Evolutionary conservation across 371 early-diverging fungal species (phyloP).

Genomic region (Mortierella sp.): DNA sequence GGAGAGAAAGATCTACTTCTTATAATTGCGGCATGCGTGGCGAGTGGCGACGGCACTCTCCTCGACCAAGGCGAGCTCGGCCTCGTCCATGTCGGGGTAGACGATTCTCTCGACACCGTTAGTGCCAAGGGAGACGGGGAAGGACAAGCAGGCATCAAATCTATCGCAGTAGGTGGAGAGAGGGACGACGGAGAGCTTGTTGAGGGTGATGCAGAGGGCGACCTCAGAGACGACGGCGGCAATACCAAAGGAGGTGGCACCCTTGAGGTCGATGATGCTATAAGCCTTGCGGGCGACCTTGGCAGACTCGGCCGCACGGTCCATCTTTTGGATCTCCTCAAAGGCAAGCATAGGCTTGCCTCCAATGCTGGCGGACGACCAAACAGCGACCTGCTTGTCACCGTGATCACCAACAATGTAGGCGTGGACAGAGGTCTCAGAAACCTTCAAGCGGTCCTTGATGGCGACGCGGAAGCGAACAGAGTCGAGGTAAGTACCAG

Average conservation of each 20-base stretch:
- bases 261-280: conserved; percentile 89
- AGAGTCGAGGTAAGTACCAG: conserved; percentile 89
- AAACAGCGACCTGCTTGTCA: conserved; percentile 87
- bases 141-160: conserved; percentile 74
- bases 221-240: conserved; percentile 85
- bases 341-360: conserved; percentile 79
- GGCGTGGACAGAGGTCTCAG: conserved; percentile 83
- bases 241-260: conserved; percentile 91
- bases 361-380: conserved; percentile 83
- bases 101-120: conserved; percentile 78
- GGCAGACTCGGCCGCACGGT: conserved; percentile 68
- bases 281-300: conserved; percentile 83
- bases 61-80: conserved; percentile 63
- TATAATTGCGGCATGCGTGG: conserved; percentile 38
- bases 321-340: conserved; percentile 70
- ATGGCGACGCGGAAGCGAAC: conserved; percentile 80
- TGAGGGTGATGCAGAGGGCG: conserved; percentile 78
- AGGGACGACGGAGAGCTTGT: conserved; percentile 73
- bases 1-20: neutral
- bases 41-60: conserved; percentile 43
- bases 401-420: conserved; percentile 93
- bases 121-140: conserved; percentile 82
- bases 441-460: conserved; percentile 72
- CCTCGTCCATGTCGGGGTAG: conserved; percentile 70
- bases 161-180: conserved; percentile 76